Base-by-base conservation (phyloP, 2,329 filamentous ascomycete genomes). In the Hortaea werneckii region DNA sequence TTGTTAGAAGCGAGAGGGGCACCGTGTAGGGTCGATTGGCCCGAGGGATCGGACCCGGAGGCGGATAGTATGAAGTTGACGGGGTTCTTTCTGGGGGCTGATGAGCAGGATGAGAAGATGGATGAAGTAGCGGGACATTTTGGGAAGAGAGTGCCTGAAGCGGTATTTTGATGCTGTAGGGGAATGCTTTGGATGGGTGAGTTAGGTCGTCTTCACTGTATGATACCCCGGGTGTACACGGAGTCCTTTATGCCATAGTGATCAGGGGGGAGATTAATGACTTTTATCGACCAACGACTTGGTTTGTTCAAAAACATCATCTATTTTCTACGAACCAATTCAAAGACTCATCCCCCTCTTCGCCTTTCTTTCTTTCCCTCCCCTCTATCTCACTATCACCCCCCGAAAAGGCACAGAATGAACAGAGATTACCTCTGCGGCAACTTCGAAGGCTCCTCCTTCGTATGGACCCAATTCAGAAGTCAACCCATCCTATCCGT, bases 101-200 rank as follows among this genome's bases (percentile, higher is more conserved):
- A 65, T 52, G 73, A 70, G 32, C 72, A 65, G 51, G 72, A 55
- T 40, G 72, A 65, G 51, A 72, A 55, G 40, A 72, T 65, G 4
- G 78, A 80, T 62, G 87, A 94, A 65, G 65, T 95, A 45, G 80
- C 78, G 1, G 74, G 76, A 27, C 95, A 89, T 89, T 95, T 87
- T 67, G 89, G 90, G 2, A 79, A 74, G 46, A 73, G 80, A n/a
- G 77, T 78, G 6, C 78, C 78, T 1, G 67, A 83, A 47, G 82
- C 85, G 54, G 78, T 84, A 13, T 87, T 92, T 58, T 92, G 57
- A 64, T 20, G 37, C 37, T 35, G 32, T 20, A 20, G 20, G 20
- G 20, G 20, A 20, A 20, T 20, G 20, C 20, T 20, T 20, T 20
- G 20, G 20, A 20, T 20, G 20, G 20, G 20, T 20, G 20, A 20